Conservation (phyloP, 768 basidiomycete genomes). For the Favolaschia claudopus region DNA sequence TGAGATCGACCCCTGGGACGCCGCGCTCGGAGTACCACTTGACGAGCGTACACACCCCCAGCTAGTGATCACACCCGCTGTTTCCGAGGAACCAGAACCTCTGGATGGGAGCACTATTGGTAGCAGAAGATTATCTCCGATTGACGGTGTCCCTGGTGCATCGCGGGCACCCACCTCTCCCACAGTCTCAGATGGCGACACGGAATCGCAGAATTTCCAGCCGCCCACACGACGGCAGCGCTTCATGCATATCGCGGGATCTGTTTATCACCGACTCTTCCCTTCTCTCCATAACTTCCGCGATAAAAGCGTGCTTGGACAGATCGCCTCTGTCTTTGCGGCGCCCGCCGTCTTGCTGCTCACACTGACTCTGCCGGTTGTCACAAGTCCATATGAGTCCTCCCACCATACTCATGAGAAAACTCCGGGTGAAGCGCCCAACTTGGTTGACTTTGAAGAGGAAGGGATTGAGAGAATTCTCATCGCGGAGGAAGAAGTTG, state of each 20-base stretch:
- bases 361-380: conserved; percentile 92
- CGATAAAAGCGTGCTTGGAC: conserved; percentile 73
- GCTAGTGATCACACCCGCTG: conserved; percentile 31
- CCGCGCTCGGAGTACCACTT: conserved; percentile 57
- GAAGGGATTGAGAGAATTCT: conserved; percentile 73
- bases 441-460: conserved; percentile 76
- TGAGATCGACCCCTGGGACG: conserved; percentile 59
- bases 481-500: conserved; percentile 77
- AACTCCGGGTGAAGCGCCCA: conserved; percentile 44
- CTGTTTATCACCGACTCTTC: conserved; percentile 73
- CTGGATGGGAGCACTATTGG: conserved; percentile 7
- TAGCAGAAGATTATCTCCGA: conserved; percentile 2
- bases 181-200: conserved; percentile 44
- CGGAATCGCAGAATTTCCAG: conserved; percentile 52
- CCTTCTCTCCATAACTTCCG: conserved; percentile 82
- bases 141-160: conserved; percentile 59
- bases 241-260: conserved; percentile 42
- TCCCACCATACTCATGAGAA: conserved; percentile 49
- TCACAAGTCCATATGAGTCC: conserved; percentile 64
- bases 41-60: conserved; percentile 52
- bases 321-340: conserved; percentile 79
- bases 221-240: conserved; percentile 53
- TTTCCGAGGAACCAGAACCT: conserved; percentile 32
- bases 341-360: conserved; percentile 86
- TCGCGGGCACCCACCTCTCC: conserved; percentile 64